Base-by-base conservation (phyloP, 2,329 filamentous ascomycete species). In the Ascochyta koolunga region DNA sequence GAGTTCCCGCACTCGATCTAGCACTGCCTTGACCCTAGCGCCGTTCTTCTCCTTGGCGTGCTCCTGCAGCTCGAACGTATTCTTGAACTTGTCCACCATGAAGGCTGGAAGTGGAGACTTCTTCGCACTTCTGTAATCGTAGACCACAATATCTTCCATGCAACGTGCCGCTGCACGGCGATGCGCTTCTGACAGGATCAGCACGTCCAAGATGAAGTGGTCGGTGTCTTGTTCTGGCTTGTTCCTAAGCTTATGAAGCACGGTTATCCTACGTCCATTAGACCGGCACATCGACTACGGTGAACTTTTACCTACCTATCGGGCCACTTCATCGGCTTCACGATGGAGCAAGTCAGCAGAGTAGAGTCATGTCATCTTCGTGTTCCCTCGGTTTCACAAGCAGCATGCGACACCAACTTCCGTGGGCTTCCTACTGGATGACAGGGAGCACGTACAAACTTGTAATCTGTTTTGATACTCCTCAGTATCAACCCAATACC, bases 401-500 rank as follows among this genome's bases (percentile, higher is more conserved):
- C 35, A 18, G 44, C 44, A 53, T 33, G 44, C 44, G 50, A 48
- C 39, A 33, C 18, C 27, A 18, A 9, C 38, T 33, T 19, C 50
- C 39, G 50, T 37, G 13, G 15, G 19, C 13, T 35, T 54, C 50
- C 50, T 48, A 48, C 38, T 48, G 33, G 45, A 46, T 22, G 6
- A 15, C 27, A 2, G 19, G 32, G 25, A 10, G 11, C 25, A 80
- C 88, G 60, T 71, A 95, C 91, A 77, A 96, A 92, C 77, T 96
- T 96, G 76, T 89, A 96, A 62, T 96, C 88, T 0, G 89, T 87
- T 64, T 83, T 89, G 62, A 96, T 91, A 63, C 87, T 91, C 65
- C 86, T 84, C 68, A 96, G 76, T 54, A 96, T 95, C 50, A 96
- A 72, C 0, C 93, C 92, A 16, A 86, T 79, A 1, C 83, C 82